phyloP scores from a whole-genome alignment of 306 rosid genomes.

The Vigna reflexopilosa region DNA sequence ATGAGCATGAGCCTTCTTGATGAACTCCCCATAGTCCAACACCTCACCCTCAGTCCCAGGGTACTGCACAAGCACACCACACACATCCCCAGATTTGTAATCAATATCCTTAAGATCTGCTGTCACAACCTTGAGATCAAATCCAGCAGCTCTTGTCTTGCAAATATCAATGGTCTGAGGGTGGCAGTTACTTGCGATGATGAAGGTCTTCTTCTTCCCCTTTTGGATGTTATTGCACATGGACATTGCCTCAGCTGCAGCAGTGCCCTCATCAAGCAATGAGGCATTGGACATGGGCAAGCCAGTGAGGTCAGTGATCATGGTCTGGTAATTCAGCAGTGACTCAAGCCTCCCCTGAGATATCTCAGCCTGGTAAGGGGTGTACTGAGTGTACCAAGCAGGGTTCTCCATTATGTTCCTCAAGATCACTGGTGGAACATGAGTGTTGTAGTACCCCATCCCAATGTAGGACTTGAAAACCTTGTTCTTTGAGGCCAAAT shows the following conservation, averaged over 20 bases:
- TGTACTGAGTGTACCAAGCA: constrained; percentile 98
- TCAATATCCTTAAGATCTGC: constrained; percentile 77
- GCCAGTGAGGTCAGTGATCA: constrained; percentile 92
- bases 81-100: constrained; percentile 88
- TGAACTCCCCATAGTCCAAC: constrained; percentile 89
- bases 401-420: constrained; percentile 98
- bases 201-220: constrained; percentile 91
- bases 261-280: constrained; percentile 97
- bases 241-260: constrained; percentile 99
- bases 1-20: constrained; percentile 91
- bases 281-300: constrained; percentile 99
- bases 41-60: constrained; percentile 99
- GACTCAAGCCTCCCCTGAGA: constrained; percentile 97
- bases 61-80: constrained; percentile 98
- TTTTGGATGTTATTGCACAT: constrained; percentile 91
- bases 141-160: constrained; percentile 89
- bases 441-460: constrained; percentile 93
- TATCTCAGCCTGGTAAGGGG: constrained; percentile 99
- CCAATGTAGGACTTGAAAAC: constrained; percentile 83
- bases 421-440: constrained; percentile 93
- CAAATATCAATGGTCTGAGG: constrained; percentile 95
- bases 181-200: constrained; percentile 86
- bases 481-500: constrained; percentile 79
- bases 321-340: constrained; percentile 82
- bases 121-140: constrained; percentile 77